Conservation (phyloP, 1,284 basidiomycete genomes). For the Sphaerobolus stellatus region DNA sequence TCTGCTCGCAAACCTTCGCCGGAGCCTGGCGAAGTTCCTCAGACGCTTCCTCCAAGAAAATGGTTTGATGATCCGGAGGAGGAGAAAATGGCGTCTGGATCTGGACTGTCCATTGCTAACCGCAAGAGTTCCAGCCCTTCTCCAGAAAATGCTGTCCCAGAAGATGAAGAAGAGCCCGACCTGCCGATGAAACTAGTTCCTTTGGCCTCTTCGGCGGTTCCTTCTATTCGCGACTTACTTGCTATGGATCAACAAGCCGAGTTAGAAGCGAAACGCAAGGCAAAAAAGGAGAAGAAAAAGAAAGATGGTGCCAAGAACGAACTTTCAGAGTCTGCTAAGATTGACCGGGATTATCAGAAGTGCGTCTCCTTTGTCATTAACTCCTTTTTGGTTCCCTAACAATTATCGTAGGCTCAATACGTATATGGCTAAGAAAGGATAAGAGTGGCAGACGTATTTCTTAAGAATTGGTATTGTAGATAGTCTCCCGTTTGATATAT, state of each 20-base stretch:
- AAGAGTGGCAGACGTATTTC: not conserved
- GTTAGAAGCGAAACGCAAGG: constrained; percentile 60
- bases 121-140: constrained; percentile 18
- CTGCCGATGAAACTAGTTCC: constrained; percentile 58
- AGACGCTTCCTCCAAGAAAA: constrained; percentile 12
- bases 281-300: constrained; percentile 71
- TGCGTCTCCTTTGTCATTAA: constrained; percentile 17
- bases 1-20: not conserved
- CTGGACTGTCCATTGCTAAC: constrained; percentile 10
- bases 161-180: constrained; percentile 37
- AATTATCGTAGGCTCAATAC: no score
- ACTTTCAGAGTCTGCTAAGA: constrained; percentile 45
- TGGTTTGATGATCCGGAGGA: constrained; percentile 26
- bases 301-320: constrained; percentile 41
- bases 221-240: constrained; percentile 79
- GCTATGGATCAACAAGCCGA: constrained; percentile 68
- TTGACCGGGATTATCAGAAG: constrained; percentile 56
- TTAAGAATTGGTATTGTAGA: not conserved
- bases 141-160: constrained; percentile 18
- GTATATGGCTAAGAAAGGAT: constrained; percentile 2
- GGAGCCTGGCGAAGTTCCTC: constrained; percentile 22
- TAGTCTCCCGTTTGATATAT: not conserved
- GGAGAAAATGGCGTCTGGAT: constrained; percentile 7
- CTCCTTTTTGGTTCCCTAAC: no score
- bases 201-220: constrained; percentile 70